Evolutionary conservation across 176 grass and related monocot species (phyloP).

Genomic region (Carex littledalei): DNA sequence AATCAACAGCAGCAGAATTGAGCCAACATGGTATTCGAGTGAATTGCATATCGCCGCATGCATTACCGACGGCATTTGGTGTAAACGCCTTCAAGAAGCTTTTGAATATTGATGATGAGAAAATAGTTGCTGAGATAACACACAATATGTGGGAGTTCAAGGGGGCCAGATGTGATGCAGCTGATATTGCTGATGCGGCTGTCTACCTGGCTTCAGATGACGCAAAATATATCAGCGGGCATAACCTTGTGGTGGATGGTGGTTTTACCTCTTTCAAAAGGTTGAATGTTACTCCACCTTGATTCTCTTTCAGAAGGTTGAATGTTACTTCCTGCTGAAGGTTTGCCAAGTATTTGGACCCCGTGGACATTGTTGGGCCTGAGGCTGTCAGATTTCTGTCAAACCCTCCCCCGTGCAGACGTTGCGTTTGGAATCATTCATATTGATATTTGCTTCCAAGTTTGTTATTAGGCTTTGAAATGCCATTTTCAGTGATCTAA

Average conservation of each 20-base stretch:
- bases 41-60: slow-evolving; percentile 55
- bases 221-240: slow-evolving; percentile 44
- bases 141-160: slow-evolving; percentile 28
- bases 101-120: neutral
- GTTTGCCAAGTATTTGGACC: neutral
- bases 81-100: neutral
- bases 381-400: neutral
- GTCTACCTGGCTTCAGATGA: slow-evolving; percentile 60
- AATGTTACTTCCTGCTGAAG: neutral
- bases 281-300: neutral
- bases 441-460: neutral
- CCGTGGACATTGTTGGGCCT: neutral
- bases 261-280: slow-evolving; percentile 29
- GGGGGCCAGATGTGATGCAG: slow-evolving; percentile 27
- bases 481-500: neutral
- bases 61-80: slow-evolving; percentile 30
- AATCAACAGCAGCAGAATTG: slow-evolving; percentile 33
- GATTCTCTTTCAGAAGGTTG: neutral
- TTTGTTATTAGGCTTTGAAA: neutral
- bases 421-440: neutral
- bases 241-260: slow-evolving; percentile 67
- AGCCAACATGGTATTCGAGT: slow-evolving; percentile 43
- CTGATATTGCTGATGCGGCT: slow-evolving; percentile 43
- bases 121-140: neutral
- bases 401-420: neutral